Conservation (phyloP, 202 grass and related monocot genomes). For the Carex sylvatica region DNA sequence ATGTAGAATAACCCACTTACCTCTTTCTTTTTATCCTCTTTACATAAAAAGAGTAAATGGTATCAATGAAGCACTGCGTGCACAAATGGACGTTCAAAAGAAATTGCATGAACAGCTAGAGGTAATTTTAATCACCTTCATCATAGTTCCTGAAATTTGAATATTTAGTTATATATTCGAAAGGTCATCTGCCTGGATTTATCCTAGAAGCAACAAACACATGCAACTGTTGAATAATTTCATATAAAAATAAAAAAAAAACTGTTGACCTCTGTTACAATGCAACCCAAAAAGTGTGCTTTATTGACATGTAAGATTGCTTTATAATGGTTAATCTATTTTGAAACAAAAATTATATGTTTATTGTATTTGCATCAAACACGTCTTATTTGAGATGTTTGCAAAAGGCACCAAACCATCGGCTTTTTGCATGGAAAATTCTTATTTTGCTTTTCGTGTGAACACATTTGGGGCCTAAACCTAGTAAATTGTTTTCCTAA, state of each 20-base stretch:
- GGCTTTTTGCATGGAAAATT: neutral
- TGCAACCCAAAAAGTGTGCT: constrained; percentile 8
- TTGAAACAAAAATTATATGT: neutral
- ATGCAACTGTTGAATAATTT: neutral
- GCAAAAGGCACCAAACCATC: neutral
- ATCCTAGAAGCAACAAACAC: neutral
- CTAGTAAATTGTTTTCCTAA: neutral
- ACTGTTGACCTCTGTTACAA: neutral
- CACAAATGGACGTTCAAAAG: constrained; percentile 67
- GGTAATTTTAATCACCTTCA: constrained; percentile 28
- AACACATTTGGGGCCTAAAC: neutral
- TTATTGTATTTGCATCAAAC: neutral
- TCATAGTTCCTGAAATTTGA: neutral
- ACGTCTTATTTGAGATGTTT: neutral
- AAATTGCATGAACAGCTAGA: constrained; percentile 79
- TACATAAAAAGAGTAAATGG: constrained; percentile 33
- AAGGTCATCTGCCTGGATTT: neutral
- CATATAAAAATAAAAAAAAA: neutral
- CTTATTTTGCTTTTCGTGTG: neutral
- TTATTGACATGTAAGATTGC: neutral
- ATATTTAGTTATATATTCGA: neutral
- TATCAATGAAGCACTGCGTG: constrained; percentile 40
- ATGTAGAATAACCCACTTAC: neutral
- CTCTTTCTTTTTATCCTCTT: neutral
- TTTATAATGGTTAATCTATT: neutral